These are phyloP conservation scores for Didymella keratinophila DNA, from an alignment of 2,329 filamentous ascomycete genomes.

Conservation along the genomic window DNA sequence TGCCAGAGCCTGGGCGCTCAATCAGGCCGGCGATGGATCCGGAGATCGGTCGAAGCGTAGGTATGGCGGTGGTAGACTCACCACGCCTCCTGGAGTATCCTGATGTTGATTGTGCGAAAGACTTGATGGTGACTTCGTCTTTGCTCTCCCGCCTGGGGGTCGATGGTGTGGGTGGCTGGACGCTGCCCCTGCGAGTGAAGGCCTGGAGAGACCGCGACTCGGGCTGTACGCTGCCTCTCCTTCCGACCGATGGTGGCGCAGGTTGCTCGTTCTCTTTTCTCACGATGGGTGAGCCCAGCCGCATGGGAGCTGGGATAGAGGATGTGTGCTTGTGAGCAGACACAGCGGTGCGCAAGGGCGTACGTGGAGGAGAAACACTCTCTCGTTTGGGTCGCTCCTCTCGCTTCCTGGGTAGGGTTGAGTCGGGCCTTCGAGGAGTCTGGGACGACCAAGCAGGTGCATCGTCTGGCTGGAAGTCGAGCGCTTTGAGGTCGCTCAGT, in stretches of 20 bases:
- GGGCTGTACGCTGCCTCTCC: conserved; percentile 14
- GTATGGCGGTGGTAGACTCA: conserved; percentile 59
- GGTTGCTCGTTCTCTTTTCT: conserved; percentile 57
- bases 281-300: conserved; percentile 56
- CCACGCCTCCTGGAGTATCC: conserved; percentile 54
- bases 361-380: conserved; percentile 41
- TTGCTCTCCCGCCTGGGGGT: conserved; percentile 29
- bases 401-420: conserved; percentile 29
- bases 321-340: conserved; percentile 50
- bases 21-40: conserved; percentile 55
- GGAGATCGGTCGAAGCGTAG: conserved; percentile 54
- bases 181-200: conserved; percentile 30
- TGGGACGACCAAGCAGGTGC: conserved; percentile 50
- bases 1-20: conserved; percentile 59
- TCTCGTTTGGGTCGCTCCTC: conserved; percentile 20
- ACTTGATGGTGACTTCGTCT: conserved; percentile 50
- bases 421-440: conserved; percentile 45
- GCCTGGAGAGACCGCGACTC: conserved; percentile 13
- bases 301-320: conserved; percentile 50
- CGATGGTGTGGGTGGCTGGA: conserved; percentile 32
- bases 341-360: conserved; percentile 43
- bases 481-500: conserved; percentile 79
- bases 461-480: conserved; percentile 65
- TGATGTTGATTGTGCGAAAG: conserved; percentile 37
- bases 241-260: conserved; percentile 22